A percentile compares a stretch with the other conserved stretches of the same genome.
These are phyloP conservation scores for Rossbeevera mucosa DNA, from an alignment of 768 basidiomycete genomes.

Conservation along the genomic window DNA sequence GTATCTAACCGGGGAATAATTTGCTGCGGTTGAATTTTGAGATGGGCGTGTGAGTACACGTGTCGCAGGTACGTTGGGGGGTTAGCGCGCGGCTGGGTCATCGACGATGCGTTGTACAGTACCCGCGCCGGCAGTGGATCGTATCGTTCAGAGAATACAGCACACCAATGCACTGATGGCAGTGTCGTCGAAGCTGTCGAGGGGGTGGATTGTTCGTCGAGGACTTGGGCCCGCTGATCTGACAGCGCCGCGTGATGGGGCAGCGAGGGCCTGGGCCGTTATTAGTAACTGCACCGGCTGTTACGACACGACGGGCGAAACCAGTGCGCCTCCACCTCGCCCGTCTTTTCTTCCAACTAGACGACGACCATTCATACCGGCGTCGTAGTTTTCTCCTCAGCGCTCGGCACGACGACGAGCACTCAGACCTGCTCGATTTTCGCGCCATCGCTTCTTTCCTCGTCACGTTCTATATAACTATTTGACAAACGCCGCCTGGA, in stretches of 20 bases:
- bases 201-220: constrained; percentile 10
- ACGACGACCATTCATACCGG: constrained; percentile 19
- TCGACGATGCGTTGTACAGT: not conserved
- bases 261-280: constrained; percentile 16
- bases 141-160: not conserved
- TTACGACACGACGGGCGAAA: constrained; percentile 33
- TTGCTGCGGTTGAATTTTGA: constrained; percentile 26
- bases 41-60: constrained; percentile 33
- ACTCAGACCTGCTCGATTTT: constrained; percentile 19
- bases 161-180: not conserved
- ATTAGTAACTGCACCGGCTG: constrained; percentile 25
- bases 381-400: constrained; percentile 5
- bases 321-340: constrained; percentile 25
- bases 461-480: constrained; percentile 31
- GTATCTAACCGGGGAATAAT: constrained; percentile 18
- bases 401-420: constrained; percentile 10
- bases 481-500: constrained; percentile 49
- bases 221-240: constrained; percentile 4
- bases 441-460: constrained; percentile 10
- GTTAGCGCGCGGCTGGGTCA: constrained; percentile 24
- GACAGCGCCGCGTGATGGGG: constrained; percentile 24
- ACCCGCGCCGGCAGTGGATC: constrained; percentile 3
- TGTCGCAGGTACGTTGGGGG: constrained; percentile 26
- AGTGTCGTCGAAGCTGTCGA: not conserved
- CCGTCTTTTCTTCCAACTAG: constrained; percentile 17